phyloP scores from a whole-genome alignment of 805 yeast species.

The Saccharomycopsis oosterbeekiorum region DNA sequence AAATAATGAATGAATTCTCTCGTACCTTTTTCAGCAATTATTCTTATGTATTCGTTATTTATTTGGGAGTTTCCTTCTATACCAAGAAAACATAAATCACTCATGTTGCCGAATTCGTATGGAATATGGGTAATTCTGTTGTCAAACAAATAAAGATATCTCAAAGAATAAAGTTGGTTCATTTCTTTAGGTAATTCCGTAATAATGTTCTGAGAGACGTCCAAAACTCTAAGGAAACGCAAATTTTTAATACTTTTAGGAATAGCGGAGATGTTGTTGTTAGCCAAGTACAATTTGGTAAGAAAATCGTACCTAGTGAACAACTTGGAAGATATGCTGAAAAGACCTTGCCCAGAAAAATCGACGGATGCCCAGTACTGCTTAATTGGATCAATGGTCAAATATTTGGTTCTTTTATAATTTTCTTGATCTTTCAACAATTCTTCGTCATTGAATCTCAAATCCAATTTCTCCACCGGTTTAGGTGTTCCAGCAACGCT shows the following conservation, averaged over 20 bases:
- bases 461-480: conserved; percentile 19
- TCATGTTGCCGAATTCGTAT: conserved; percentile 72
- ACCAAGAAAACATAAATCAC: conserved; percentile 79
- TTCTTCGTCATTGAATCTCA: conserved; percentile 45
- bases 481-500: conserved; percentile 20
- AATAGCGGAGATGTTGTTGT: conserved; percentile 60
- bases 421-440: conserved; percentile 53
- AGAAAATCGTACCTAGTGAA: conserved; percentile 68
- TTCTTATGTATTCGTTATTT: conserved; percentile 50
- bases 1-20: conserved; percentile 70
- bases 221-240: conserved; percentile 69
- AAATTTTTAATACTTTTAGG: conserved; percentile 64
- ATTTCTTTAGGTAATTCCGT: conserved; percentile 71
- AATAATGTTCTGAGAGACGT: conserved; percentile 69
- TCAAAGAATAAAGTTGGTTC: conserved; percentile 71
- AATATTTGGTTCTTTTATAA: conserved; percentile 22
- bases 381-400: conserved; percentile 30
- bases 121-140: conserved; percentile 73
- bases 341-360: conserved; percentile 79
- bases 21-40: conserved; percentile 74
- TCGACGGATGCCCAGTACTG: conserved; percentile 95
- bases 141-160: conserved; percentile 80
- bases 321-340: conserved; percentile 57
- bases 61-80: conserved; percentile 81
- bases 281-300: conserved; percentile 78